Percentiles rank a stretch among this genome's conserved stretches.
These are phyloP conservation scores for Tulasnella sp. DNA, from an alignment of 768 basidiomycete species.

Conservation along the genomic window DNA sequence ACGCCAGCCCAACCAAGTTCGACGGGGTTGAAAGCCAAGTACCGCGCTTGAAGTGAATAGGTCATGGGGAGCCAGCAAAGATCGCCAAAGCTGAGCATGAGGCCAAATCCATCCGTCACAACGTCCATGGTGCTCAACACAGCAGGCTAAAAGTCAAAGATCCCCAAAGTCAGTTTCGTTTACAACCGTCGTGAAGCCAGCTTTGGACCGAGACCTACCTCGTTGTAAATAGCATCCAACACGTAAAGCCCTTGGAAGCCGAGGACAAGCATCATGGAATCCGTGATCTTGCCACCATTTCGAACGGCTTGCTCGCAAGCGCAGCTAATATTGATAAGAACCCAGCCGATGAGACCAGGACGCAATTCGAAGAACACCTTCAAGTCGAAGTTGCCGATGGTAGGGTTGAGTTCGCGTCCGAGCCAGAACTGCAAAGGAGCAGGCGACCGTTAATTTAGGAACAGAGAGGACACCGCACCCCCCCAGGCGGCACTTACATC, in stretches of 20 bases:
- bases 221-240: conserved; percentile 79
- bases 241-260: conserved; percentile 85
- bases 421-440: conserved; percentile 66
- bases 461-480: background rate
- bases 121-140: conserved; percentile 97
- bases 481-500: conserved; percentile 53
- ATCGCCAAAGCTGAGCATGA: conserved; percentile 94
- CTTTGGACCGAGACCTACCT: conserved; percentile 42
- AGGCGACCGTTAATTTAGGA: background rate
- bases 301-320: conserved; percentile 83
- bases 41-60: conserved; percentile 89
- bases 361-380: conserved; percentile 75
- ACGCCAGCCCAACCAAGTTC: conserved; percentile 61
- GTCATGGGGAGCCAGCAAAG: conserved; percentile 91
- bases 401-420: conserved; percentile 90
- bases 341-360: conserved; percentile 88
- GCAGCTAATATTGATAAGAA: conserved; percentile 82
- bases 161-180: background rate
- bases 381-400: conserved; percentile 66
- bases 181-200: no score
- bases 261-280: conserved; percentile 86
- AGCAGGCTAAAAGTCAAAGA: conserved; percentile 47
- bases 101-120: conserved; percentile 94
- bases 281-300: conserved; percentile 55
- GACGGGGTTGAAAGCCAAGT: conserved; percentile 80